Conservation (phyloP, 176 grass and related monocot genomes). For the Phoenix roebelenii region DNA sequence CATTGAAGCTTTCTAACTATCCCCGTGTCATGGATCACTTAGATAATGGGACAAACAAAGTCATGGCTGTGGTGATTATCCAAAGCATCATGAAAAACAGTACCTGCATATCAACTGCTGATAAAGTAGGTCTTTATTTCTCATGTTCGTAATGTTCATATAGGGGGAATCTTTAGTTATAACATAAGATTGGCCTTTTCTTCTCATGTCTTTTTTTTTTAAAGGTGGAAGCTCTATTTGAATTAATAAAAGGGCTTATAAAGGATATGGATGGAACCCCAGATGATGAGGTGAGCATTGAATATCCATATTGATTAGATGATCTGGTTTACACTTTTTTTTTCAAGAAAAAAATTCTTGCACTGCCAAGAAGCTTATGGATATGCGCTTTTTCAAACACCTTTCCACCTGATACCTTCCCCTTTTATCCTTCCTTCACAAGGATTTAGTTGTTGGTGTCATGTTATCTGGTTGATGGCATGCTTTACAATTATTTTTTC, state of each 20-base stretch:
- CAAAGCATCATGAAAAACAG: conserved; percentile 99
- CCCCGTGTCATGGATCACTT: conserved; percentile 97
- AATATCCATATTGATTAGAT: conserved; percentile 7
- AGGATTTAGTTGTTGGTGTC: too few relatives aligned
- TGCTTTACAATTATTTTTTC: not conserved
- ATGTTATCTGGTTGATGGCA: too few relatives aligned
- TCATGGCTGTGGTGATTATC: conserved; percentile 97
- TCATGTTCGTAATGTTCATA: conserved; percentile 6
- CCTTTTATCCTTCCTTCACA: too few relatives aligned
- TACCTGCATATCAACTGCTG: conserved; percentile 80
- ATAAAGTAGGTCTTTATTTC: conserved; percentile 61
- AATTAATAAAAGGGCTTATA: conserved; percentile 96
- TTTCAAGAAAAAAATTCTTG: too few relatives aligned
- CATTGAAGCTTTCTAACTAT: conserved; percentile 97
- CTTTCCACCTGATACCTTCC: too few relatives aligned
- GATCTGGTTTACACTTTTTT: too few relatives aligned
- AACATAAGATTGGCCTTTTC: conserved; percentile 10
- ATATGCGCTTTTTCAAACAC: too few relatives aligned
- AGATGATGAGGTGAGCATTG: conserved; percentile 69
- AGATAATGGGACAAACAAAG: conserved; percentile 95
- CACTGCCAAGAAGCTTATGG: too few relatives aligned
- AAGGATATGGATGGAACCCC: conserved; percentile 72
- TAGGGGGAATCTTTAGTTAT: not conserved
- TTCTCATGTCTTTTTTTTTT: conserved; percentile 3
- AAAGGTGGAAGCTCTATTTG: conserved; percentile 85